A percentile compares a stretch with the other conserved stretches of the same genome.
Evolutionary conservation across 257 asterid species (phyloP).

Genomic region (Cynanchum wilfordii): DNA sequence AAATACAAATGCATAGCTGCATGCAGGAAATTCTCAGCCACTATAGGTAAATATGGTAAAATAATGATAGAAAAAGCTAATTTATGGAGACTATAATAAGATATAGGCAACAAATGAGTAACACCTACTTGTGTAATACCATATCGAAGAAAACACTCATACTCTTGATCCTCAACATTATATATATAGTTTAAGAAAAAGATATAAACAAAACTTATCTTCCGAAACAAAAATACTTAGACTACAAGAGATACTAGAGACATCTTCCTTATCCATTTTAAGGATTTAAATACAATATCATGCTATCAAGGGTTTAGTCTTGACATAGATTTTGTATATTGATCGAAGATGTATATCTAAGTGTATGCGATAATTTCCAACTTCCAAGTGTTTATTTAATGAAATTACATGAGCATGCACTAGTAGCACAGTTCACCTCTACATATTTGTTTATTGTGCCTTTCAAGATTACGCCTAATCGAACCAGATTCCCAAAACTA

Average conservation of each 20-base stretch:
- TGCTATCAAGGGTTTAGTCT: neutral
- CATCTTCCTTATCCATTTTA: neutral
- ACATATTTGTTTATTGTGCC: neutral
- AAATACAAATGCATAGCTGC: constrained; percentile 39
- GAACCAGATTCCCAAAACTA: neutral
- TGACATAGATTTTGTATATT: neutral
- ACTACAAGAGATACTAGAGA: neutral
- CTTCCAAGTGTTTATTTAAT: neutral
- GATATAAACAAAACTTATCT: neutral
- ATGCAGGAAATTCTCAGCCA: constrained; percentile 3
- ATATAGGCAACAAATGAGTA: neutral
- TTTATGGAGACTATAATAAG: neutral
- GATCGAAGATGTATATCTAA: neutral
- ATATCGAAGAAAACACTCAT: neutral
- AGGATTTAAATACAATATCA: neutral
- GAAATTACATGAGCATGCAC: neutral
- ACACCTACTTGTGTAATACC: neutral
- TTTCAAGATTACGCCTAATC: neutral
- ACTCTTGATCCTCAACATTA: no score
- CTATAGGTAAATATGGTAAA: neutral
- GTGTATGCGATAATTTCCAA: neutral
- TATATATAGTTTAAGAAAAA: no score
- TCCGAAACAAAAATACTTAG: neutral
- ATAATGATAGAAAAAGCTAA: neutral
- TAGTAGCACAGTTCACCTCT: neutral